Percentiles rank a stretch among this genome's conserved stretches.
Evolutionary conservation across 2,329 filamentous ascomycete species (phyloP).

Genomic region (Talaromyces sp.): DNA sequence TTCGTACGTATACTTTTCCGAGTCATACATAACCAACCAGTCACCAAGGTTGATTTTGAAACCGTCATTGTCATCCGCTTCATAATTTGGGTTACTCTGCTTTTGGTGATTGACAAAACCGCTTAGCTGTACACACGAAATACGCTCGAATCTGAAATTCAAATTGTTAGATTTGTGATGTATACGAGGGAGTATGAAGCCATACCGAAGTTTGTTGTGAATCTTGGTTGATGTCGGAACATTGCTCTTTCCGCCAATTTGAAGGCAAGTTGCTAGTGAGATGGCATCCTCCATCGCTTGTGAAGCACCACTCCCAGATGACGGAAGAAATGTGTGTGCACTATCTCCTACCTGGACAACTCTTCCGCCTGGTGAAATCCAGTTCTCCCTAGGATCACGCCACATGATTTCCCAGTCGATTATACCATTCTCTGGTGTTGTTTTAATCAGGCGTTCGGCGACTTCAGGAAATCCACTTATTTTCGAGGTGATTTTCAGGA

Average conservation of each 20-base stretch:
- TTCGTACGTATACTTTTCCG: constrained; percentile 6
- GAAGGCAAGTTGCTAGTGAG: constrained; percentile 41
- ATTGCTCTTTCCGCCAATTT: constrained; percentile 17
- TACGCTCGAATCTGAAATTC: constrained; percentile 15
- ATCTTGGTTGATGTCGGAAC: constrained; percentile 10
- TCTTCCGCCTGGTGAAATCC: constrained; percentile 39
- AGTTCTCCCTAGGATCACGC: constrained; percentile 9
- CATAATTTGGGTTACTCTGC: background rate
- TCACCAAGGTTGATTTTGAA: constrained; percentile 6
- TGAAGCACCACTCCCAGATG: constrained; percentile 44
- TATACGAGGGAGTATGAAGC: background rate
- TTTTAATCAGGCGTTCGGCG: constrained; percentile 1
- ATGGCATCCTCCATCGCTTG: constrained; percentile 49
- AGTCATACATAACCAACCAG: constrained; percentile 7
- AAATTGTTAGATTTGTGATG: background rate
- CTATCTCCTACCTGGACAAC: constrained; percentile 48
- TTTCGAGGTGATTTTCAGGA: background rate
- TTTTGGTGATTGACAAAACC: constrained; percentile 8
- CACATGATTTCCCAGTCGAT: constrained; percentile 10
- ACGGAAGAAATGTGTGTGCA: constrained; percentile 48
- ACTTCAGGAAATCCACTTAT: constrained; percentile 2
- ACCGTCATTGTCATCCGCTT: background rate
- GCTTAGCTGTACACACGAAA: constrained; percentile 12
- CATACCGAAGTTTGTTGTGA: constrained; percentile 15
- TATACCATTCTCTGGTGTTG: background rate